phyloP scores from a whole-genome alignment of 2,329 filamentous ascomycete species.

The Pseudogymnoascus sp. region DNA sequence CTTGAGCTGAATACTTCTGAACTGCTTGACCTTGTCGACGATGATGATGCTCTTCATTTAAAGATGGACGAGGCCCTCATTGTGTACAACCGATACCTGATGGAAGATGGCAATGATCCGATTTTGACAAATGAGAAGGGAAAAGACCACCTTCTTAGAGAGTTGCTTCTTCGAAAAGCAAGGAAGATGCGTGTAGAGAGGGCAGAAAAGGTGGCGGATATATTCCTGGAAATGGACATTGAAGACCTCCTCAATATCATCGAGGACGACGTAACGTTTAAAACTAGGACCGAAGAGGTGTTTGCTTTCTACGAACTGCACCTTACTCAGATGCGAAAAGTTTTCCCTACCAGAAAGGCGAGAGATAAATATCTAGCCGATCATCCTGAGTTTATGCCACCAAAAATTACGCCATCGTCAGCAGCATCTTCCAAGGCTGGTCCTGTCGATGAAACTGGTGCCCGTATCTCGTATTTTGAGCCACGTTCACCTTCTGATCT shows the following conservation, averaged over 20 bases:
- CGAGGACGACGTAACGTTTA: not conserved
- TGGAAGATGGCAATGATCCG: not conserved
- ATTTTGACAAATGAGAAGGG: not conserved
- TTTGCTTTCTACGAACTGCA: slow-evolving; percentile 4
- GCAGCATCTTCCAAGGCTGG: not conserved
- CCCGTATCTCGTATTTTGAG: not conserved
- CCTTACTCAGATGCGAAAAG: not conserved
- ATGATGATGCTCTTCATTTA: not conserved
- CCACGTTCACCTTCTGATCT: not conserved
- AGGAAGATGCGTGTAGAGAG: not conserved
- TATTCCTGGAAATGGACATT: slow-evolving; percentile 4
- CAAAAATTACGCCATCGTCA: slow-evolving; percentile 2
- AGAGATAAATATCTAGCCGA: not conserved
- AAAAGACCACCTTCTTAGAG: not conserved
- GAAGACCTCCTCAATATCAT: not conserved
- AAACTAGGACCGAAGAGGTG: slow-evolving; percentile 1
- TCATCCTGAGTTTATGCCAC: not conserved
- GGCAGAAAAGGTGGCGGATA: not conserved
- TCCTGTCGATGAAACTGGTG: not conserved
- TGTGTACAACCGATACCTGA: not conserved
- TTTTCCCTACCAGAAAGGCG: not conserved
- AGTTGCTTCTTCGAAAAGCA: not conserved
- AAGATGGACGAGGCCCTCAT: not conserved
- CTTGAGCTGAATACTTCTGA: not conserved
- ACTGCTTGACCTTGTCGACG: not conserved